Evolutionary conservation across 257 asterid species (phyloP), one percentile per base, ranked within the genome.

Genomic region (Gentiana macrophylla): DNA sequence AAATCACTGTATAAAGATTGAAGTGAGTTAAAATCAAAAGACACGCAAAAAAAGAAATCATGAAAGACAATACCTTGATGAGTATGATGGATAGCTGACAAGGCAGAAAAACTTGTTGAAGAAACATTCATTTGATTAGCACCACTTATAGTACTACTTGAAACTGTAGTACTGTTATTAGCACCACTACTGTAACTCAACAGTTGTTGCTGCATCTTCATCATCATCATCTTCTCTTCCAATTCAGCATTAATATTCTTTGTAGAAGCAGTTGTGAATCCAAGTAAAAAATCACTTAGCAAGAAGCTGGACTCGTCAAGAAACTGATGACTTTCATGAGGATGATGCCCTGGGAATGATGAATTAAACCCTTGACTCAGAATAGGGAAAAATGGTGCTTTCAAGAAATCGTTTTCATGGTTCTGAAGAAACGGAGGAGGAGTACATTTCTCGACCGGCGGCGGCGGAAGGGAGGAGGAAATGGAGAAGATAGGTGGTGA

Each of bases 301-400:
- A 80, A 59, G n/a, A 73, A 71, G 36, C 62, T 66, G 9, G 79
- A 59, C 61, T 50, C 60, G 32, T 67, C 65, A 12, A 54, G 61
- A 0, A 69, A 15, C 35, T 54, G 68, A 68, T 69, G 63, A 38
- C 41, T 13, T 1, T 53, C 64, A 49, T 48, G 61, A 8, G 75
- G 4, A 49, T 11, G 59, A 48, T n/a, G 70, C 49, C 43, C 74
- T 79, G 3, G 89, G 69, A 6, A 85, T 24, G 24, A 24, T 24
- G 24, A 81, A 64, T 74, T 67, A 70, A 79, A 66, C 67, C 87
- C 94, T 48, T 67, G 94, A 32, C 78, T 12, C 32, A 72, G 93
- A 35, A 67, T 65, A 1, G 89, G 77, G 41, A 72, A 69, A 57
- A 80, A 86, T 44, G 84, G 79, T 7, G 73, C 84, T 0, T 71